Conservation (phyloP, 2,329 filamentous ascomycete species). For the Pseudophaeomoniella oleicola region DNA sequence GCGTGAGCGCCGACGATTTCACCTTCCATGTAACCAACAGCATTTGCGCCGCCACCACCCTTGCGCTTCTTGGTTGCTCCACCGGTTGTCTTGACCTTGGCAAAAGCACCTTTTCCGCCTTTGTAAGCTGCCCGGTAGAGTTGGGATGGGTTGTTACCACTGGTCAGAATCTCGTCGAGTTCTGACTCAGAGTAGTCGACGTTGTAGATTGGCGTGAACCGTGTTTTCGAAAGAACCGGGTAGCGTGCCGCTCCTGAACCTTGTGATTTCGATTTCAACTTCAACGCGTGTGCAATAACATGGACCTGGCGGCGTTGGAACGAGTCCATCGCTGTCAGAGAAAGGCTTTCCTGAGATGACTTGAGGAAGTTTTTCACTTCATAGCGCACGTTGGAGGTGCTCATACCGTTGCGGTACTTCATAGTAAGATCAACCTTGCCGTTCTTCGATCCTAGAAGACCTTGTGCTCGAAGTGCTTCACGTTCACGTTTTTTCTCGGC, state of each 20-base stretch:
- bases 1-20: constrained; percentile 77
- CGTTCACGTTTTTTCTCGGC: constrained; percentile 54
- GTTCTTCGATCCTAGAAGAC: constrained; percentile 45
- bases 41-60: constrained; percentile 24
- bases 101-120: constrained; percentile 11
- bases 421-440: constrained; percentile 45
- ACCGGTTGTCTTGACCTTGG: constrained; percentile 8
- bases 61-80: constrained; percentile 6
- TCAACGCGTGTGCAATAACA: constrained; percentile 58
- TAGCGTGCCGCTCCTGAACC: constrained; percentile 61
- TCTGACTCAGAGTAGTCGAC: constrained; percentile 8
- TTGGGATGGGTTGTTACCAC: background rate
- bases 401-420: constrained; percentile 61
- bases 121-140: constrained; percentile 10
- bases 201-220: constrained; percentile 45
- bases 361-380: background rate
- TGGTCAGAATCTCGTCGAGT: background rate
- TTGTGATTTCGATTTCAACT: constrained; percentile 69
- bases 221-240: constrained; percentile 62
- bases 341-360: constrained; percentile 24
- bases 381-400: background rate
- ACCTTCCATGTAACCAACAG: constrained; percentile 58
- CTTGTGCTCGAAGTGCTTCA: constrained; percentile 52
- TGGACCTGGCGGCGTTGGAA: constrained; percentile 65
- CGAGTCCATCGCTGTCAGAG: constrained; percentile 74